Evolutionary conservation across 306 rosid species (phyloP).

Genomic region (Mimosa pudica): DNA sequence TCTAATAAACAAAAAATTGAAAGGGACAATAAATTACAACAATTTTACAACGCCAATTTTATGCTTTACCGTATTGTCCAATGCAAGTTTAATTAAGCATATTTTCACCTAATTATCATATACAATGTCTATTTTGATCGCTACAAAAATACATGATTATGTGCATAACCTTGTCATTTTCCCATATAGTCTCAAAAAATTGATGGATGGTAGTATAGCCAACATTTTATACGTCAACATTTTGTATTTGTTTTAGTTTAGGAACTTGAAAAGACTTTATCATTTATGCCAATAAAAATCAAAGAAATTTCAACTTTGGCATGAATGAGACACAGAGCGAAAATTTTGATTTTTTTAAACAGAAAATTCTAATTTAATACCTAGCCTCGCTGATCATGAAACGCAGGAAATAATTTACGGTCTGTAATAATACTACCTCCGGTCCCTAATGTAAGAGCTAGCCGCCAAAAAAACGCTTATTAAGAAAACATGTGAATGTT

Average conservation of each 20-base stretch:
- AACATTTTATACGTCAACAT: neutral
- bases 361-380: neutral
- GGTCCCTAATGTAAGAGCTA: too few species aligned
- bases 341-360: neutral
- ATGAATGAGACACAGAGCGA: neutral
- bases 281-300: neutral
- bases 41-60: too few species aligned
- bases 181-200: neutral
- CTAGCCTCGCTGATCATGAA: neutral
- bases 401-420: neutral
- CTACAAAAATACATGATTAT: neutral
- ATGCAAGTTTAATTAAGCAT: neutral
- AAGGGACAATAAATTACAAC: neutral
- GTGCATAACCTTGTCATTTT: neutral
- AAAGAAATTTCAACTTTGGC: too few species aligned
- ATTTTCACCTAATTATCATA: neutral
- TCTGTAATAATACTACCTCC: neutral
- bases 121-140: neutral
- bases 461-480: too few species aligned
- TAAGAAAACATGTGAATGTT: too few species aligned
- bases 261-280: neutral
- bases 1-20: too few species aligned
- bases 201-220: neutral
- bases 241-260: neutral
- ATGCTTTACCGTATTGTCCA: neutral